These are phyloP conservation scores for Trametes elegans DNA, from an alignment of 768 basidiomycete species.

Conservation along the genomic window DNA sequence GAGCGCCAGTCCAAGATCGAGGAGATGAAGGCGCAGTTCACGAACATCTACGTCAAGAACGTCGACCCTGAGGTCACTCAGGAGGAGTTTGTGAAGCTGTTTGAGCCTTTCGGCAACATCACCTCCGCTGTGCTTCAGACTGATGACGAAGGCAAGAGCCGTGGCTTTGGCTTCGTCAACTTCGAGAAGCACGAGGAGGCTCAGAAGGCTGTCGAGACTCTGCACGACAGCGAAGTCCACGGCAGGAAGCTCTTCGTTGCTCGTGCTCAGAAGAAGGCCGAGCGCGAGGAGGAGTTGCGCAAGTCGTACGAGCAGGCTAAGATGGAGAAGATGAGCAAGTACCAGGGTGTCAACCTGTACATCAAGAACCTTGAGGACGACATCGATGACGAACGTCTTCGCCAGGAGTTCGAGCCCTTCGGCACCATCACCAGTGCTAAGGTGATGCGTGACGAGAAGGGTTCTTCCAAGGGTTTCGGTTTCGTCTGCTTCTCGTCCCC, in stretches of 20 bases:
- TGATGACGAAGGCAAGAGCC: conserved; percentile 90
- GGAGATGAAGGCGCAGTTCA: conserved; percentile 96
- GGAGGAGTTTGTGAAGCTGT: conserved; percentile 84
- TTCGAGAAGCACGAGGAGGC: conserved; percentile 92
- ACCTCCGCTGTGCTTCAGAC: conserved; percentile 85
- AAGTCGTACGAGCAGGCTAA: conserved; percentile 92
- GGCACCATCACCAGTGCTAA: conserved; percentile 98
- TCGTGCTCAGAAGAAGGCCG: conserved; percentile 97
- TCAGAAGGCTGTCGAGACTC: conserved; percentile 80
- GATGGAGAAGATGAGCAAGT: conserved; percentile 97
- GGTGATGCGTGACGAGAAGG: conserved; percentile 98
- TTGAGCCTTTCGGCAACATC: conserved; percentile 73
- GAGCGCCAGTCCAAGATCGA: conserved; percentile 98
- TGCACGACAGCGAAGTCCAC: conserved; percentile 82
- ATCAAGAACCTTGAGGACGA: conserved; percentile 99
- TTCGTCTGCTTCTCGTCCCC: conserved; percentile 99
- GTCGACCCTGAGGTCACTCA: conserved; percentile 80
- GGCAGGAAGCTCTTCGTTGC: conserved; percentile 93
- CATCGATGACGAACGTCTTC: conserved; percentile 95
- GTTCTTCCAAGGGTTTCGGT: conserved; percentile 92
- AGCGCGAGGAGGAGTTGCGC: conserved; percentile 96
- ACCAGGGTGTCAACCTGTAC: conserved; percentile 98
- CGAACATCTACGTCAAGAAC: conserved; percentile 99
- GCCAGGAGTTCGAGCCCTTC: conserved; percentile 93
- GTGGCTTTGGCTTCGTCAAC: conserved; percentile 99